These are phyloP conservation scores for Pelargonium citronellum DNA, from an alignment of 441 rosid species.

Conservation along the genomic window DNA sequence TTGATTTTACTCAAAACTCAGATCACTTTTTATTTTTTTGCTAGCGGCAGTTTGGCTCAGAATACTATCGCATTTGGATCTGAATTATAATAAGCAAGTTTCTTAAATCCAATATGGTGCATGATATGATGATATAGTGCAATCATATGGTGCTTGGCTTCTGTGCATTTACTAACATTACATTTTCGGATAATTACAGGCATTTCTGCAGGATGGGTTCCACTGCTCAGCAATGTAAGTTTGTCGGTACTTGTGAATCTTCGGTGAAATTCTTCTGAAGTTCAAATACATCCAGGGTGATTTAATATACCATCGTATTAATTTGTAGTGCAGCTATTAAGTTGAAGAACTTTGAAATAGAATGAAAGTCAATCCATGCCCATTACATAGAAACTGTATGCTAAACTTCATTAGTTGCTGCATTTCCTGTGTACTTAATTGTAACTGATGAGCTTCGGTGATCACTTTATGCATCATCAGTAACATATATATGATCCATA, in stretches of 20 bases:
- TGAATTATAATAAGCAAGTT: conserved; percentile 6
- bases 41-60: neutral
- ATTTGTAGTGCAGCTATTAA: too few relatives aligned
- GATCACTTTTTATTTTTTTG: neutral
- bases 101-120: conserved; percentile 1
- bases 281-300: neutral
- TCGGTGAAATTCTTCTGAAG: neutral
- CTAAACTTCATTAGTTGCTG: neutral
- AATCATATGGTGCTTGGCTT: conserved; percentile 9
- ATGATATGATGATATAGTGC: conserved; percentile 14
- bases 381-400: neutral
- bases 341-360: too few relatives aligned
- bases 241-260: neutral
- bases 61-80: neutral
- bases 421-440: neutral
- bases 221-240: conserved; percentile 64
- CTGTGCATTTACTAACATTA: conserved; percentile 16
- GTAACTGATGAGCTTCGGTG: too few relatives aligned
- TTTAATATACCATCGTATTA: too few relatives aligned
- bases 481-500: neutral
- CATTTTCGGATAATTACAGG: conserved; percentile 44
- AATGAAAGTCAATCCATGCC: too few relatives aligned
- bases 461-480: too few relatives aligned
- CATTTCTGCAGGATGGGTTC: conserved; percentile 87
- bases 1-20: conserved; percentile 26